Conservation (phyloP, 75 land plant genomes). For the Selaginella tamariscina region DNA sequence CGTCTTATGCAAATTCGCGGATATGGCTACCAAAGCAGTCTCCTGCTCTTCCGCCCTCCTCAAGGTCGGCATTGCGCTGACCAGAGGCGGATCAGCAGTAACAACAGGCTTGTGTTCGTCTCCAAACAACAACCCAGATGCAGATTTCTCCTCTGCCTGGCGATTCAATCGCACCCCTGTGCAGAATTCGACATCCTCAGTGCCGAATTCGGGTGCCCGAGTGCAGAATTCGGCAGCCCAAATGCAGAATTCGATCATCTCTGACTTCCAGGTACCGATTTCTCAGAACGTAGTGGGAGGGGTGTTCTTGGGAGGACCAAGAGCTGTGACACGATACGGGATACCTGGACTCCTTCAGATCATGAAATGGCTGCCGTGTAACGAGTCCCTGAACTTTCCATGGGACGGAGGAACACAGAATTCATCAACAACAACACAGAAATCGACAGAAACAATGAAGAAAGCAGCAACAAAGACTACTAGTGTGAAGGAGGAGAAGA, state of each 20-base stretch:
- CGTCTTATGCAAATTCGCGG: neutral
- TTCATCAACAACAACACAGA: too few relatives aligned
- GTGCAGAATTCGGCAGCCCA: too few relatives aligned
- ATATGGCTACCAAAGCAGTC: neutral
- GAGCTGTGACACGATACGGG: too few relatives aligned
- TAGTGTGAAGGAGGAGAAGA: neutral
- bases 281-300: too few relatives aligned
- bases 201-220: too few relatives aligned
- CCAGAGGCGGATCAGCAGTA: neutral
- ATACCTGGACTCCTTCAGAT: neutral
- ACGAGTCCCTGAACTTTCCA: neutral
- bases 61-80: neutral
- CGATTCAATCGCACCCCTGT: too few relatives aligned
- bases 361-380: neutral
- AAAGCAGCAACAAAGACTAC: neutral
- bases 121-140: too few relatives aligned
- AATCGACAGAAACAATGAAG: neutral
- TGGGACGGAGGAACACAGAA: neutral
- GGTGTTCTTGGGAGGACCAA: neutral
- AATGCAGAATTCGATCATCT: too few relatives aligned
- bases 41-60: neutral
- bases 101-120: too few relatives aligned
- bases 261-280: too few relatives aligned
- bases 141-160: too few relatives aligned
- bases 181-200: too few relatives aligned